Base-by-base conservation (phyloP, 23 red algal species). In the Gracilaria domingensis region DNA sequence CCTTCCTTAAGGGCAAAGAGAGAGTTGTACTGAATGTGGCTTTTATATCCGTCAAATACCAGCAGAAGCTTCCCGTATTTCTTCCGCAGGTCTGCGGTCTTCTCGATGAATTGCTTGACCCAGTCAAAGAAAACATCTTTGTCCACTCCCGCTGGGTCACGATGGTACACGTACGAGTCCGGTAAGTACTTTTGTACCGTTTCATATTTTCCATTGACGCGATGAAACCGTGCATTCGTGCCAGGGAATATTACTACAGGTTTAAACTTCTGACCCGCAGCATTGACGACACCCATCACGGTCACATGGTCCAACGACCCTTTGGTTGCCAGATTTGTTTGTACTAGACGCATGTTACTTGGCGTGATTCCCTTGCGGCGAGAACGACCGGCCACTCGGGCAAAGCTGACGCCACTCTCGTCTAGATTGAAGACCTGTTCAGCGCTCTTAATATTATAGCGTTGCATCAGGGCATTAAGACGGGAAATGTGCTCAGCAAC, bases 241-340 rank as follows among this genome's bases (percentile, higher is more conserved):
- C 85, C 85, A 2, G 65, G 85, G 61, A 75, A 79, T 23, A 76
- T 66, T 28, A 76, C 67, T n/a, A 88, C 58, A 37, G 65, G 66
- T 75, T 57, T 88, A 38, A 59, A 88, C 20, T 8, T 26, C 28
- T 32, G 17, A 20, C 85, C 85, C 16, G 21, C 35, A 23, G 85
- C 85, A 36, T 57, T 79, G 20, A 88, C 85, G n/a, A 33, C 65
- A 17, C 20, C 18, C 40, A 75, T 79, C 21, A 88, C 13, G 20
- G 65, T 88, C 32, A 77, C 67, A 56, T 77, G 47, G 33, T 84
- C 85, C 37, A 44, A 2, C 13, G 1, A 37, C n/a, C 1, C 36
- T 29, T 60, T 83, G 12, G 70, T 49, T 18, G 44, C 47, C 0
- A 80, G 25, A 18, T 14, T 5, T 30, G 35, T 54, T 20, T 30